phyloP scores from a whole-genome alignment of 176 grass and related monocot species.

The Hyparrhenia diplandra region DNA sequence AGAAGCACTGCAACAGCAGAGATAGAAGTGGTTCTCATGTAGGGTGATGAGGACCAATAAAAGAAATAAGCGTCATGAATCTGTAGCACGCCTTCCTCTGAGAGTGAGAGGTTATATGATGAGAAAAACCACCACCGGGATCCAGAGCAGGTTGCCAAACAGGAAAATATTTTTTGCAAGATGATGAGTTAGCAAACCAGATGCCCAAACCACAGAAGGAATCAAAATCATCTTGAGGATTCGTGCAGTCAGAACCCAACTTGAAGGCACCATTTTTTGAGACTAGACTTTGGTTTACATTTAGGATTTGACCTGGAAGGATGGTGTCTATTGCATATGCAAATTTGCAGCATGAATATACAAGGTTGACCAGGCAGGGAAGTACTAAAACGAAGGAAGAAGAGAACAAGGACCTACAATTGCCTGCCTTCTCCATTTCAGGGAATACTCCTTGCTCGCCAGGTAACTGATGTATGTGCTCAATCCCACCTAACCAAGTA shows the following conservation, averaged over 20 bases:
- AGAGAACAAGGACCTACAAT: no score
- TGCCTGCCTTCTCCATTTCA: no score
- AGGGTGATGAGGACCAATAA: not conserved
- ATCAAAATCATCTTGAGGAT: not conserved
- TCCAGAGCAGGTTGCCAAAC: no score
- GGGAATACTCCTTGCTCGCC: no score
- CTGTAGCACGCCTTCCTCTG: not conserved
- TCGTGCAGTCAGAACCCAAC: not conserved
- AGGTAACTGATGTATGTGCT: no score
- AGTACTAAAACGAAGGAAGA: not conserved
- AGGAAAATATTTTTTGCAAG: no score
- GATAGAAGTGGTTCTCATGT: not conserved
- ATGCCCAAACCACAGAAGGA: not conserved
- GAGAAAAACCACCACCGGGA: no score
- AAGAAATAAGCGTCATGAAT: no score
- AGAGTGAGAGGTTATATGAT: not conserved
- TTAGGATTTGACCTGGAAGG: constrained; percentile 16
- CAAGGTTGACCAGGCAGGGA: not conserved
- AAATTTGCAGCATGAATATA: not conserved
- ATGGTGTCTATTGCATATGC: not conserved
- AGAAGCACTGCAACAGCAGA: constrained; percentile 15
- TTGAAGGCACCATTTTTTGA: constrained; percentile 23
- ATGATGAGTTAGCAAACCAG: not conserved
- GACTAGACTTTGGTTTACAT: not conserved
- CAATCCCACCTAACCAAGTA: no score